A percentile compares a stretch with the other conserved stretches of the same genome.
These are phyloP conservation scores for Lithocarpus polystachyus DNA, from an alignment of 306 rosid species.

Conservation along the genomic window DNA sequence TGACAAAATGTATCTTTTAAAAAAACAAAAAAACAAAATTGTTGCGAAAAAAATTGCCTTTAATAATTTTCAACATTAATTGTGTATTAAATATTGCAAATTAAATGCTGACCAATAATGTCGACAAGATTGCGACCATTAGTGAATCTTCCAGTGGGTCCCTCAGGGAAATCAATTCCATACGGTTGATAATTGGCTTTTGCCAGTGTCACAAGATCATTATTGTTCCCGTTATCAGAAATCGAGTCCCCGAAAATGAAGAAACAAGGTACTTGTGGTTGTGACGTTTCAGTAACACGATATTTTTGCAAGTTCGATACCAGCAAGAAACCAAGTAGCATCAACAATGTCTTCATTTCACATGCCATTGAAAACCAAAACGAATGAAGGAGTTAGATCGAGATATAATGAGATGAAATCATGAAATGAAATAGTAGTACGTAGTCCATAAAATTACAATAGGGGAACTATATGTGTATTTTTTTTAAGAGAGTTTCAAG, in stretches of 20 bases:
- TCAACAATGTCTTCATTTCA: too few relatives aligned
- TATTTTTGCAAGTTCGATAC: neutral
- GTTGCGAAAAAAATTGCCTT: too few relatives aligned
- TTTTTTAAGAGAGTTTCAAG: too few relatives aligned
- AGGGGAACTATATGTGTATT: too few relatives aligned
- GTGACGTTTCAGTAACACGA: neutral
- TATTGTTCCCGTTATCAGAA: constrained; percentile 26
- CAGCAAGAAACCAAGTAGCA: neutral
- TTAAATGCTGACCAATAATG: neutral
- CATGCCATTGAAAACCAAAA: neutral
- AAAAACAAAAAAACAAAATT: rapidly evolving
- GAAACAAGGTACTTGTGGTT: constrained; percentile 18
- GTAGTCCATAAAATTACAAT: too few relatives aligned
- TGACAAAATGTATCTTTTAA: too few relatives aligned
- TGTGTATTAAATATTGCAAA: too few relatives aligned
- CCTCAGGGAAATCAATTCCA: constrained; percentile 19
- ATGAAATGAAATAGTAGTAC: too few relatives aligned
- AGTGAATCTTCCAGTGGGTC: neutral
- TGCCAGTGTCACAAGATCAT: neutral
- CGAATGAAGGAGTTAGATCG: too few relatives aligned
- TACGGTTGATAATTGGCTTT: constrained; percentile 24
- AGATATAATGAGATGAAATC: neutral
- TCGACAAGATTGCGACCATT: neutral
- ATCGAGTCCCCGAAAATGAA: constrained; percentile 28
- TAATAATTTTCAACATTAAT: too few relatives aligned